A percentile compares a stretch with the other conserved stretches of the same genome.
phyloP scores from a whole-genome alignment of 1,139 yeast species.

The Nakaseomyces nivariensis region DNA sequence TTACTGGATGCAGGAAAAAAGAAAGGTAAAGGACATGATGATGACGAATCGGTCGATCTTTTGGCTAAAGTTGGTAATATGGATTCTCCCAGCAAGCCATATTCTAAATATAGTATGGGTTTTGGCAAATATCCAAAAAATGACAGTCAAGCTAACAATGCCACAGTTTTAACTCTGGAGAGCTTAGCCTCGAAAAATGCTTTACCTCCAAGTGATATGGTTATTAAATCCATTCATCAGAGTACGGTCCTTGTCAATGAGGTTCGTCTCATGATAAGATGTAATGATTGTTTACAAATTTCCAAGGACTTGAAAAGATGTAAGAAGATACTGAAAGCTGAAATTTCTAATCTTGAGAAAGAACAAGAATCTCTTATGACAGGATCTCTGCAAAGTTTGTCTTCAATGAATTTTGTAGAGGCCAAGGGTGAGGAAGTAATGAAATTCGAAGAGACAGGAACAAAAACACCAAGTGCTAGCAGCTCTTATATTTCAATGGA shows the following conservation, averaged over 20 bases:
- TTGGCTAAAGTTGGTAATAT: conserved; percentile 13
- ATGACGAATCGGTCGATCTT: conserved; percentile 27
- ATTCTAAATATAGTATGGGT: conserved; percentile 4
- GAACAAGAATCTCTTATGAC: neutral
- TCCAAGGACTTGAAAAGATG: conserved; percentile 36
- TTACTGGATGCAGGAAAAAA: conserved; percentile 20
- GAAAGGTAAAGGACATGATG: conserved; percentile 14
- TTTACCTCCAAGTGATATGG: conserved; percentile 43
- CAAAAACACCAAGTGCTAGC: neutral
- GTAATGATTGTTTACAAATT: conserved; percentile 53
- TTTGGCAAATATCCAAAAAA: conserved; percentile 8
- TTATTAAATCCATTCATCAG: conserved; percentile 51
- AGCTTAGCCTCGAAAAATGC: conserved; percentile 44
- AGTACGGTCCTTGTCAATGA: conserved; percentile 52
- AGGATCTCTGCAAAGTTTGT: conserved; percentile 4
- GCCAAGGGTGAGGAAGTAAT: neutral
- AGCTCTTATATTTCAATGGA: neutral
- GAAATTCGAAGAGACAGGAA: neutral
- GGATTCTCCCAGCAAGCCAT: conserved; percentile 6
- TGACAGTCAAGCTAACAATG: conserved; percentile 10
- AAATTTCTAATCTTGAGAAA: conserved; percentile 10
- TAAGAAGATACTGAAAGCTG: conserved; percentile 20
- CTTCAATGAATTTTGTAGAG: neutral
- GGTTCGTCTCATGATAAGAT: conserved; percentile 51
- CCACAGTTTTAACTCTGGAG: conserved; percentile 36